Conservation (phyloP, 1,284 basidiomycete species). For the Singerocomus rubriflavus region DNA sequence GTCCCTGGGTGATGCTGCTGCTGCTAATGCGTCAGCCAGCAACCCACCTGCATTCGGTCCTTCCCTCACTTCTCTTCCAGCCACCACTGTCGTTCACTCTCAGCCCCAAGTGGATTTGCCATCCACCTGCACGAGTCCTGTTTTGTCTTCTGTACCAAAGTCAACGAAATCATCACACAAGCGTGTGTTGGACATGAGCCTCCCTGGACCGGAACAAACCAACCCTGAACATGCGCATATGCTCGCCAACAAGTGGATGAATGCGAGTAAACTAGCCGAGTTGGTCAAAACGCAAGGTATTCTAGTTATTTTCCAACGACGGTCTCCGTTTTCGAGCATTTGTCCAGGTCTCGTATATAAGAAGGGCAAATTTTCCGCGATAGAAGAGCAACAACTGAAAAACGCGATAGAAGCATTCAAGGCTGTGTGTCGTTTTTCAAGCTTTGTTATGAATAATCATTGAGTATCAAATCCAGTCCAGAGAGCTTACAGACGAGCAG, state of each 20-base stretch:
- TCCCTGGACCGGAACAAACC: conserved; percentile 32
- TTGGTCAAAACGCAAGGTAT: conserved; percentile 65
- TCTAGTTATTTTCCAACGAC: conserved; percentile 4
- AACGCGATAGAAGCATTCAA: conserved; percentile 64
- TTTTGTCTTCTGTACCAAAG: conserved; percentile 36
- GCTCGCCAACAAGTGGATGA: conserved; percentile 73
- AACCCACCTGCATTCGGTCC: conserved; percentile 34
- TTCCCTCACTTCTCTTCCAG: conserved; percentile 27
- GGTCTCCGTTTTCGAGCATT: conserved; percentile 8
- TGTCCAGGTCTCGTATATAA: conserved; percentile 71
- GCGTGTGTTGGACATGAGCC: conserved; percentile 31
- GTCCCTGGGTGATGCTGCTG: conserved; percentile 56
- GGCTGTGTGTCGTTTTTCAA: conserved; percentile 40
- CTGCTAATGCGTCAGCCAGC: conserved; percentile 38
- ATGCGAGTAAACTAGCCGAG: conserved; percentile 60
- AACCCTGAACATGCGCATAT: conserved; percentile 48
- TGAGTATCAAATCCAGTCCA: conserved; percentile 37
- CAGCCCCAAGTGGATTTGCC: conserved; percentile 31
- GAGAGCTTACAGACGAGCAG: conserved; percentile 49
- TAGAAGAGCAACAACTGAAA: conserved; percentile 65
- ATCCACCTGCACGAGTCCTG: conserved; percentile 44
- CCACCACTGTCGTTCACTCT: conserved; percentile 9
- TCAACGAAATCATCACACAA: conserved; percentile 37
- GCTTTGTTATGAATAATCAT: not conserved
- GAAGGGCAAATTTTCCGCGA: conserved; percentile 78